Percentiles rank a stretch among this genome's conserved stretches.
Evolutionary conservation across 2,329 filamentous ascomycete genomes (phyloP).

Genomic region (Trichoderma sp.): DNA sequence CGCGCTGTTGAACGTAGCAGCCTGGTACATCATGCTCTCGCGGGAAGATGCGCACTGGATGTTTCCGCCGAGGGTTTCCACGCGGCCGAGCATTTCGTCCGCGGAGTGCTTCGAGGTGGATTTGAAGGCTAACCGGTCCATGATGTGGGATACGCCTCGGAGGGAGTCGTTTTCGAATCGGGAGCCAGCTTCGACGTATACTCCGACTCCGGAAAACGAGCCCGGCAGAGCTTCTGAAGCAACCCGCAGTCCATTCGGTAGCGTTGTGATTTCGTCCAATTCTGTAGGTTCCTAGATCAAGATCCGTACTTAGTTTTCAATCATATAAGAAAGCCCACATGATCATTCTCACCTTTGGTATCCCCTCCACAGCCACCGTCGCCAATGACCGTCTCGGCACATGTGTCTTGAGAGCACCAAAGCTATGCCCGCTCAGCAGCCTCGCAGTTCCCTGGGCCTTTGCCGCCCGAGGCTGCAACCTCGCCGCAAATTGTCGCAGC

Average conservation of each 20-base stretch:
- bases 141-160: constrained; percentile 90
- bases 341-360: constrained; percentile 39
- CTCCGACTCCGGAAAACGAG: constrained; percentile 91
- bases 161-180: constrained; percentile 86
- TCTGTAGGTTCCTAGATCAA: constrained; percentile 71
- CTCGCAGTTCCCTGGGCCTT: constrained; percentile 34
- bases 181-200: constrained; percentile 94
- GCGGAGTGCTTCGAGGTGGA: constrained; percentile 71
- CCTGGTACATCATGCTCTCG: constrained; percentile 98
- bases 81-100: constrained; percentile 83
- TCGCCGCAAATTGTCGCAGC: constrained; percentile 44
- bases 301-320: not conserved
- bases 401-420: constrained; percentile 1
- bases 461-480: constrained; percentile 38
- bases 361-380: constrained; percentile 43
- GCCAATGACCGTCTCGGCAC: constrained; percentile 39
- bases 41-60: constrained; percentile 95
- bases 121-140: constrained; percentile 95
- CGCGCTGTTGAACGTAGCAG: constrained; percentile 93
- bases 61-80: constrained; percentile 90
- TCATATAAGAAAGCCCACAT: accelerated
- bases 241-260: constrained; percentile 90
- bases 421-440: constrained; percentile 33
- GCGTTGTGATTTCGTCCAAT: constrained; percentile 82
- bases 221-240: constrained; percentile 93